Conservation (phyloP, 23 red algal species). For the Gracilariopsis chorda region DNA sequence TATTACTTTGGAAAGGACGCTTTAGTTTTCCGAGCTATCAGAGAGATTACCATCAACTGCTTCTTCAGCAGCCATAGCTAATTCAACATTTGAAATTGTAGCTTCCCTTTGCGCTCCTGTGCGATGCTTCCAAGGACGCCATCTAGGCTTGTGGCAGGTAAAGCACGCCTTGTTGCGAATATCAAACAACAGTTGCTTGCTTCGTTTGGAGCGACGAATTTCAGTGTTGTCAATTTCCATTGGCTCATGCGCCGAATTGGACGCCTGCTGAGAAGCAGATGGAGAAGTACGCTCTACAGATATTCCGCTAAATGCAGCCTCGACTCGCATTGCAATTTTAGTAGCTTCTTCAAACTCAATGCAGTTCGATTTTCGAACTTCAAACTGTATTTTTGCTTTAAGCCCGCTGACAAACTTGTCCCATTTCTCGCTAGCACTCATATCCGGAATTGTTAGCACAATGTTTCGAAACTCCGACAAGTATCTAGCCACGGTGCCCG, state of each 20-base stretch:
- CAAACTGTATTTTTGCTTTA: background rate
- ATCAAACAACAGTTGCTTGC: too few relatives aligned
- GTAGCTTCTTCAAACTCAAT: background rate
- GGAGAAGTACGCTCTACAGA: background rate
- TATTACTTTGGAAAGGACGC: background rate
- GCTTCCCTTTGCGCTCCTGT: background rate
- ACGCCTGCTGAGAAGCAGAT: background rate
- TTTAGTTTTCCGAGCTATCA: conserved; percentile 11
- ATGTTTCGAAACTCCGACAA: background rate
- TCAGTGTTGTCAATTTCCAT: background rate
- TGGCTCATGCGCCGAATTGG: background rate
- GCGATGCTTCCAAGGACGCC: background rate
- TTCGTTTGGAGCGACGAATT: background rate
- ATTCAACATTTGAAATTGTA: background rate
- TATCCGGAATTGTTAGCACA: background rate
- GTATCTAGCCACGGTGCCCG: background rate
- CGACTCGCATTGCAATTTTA: background rate
- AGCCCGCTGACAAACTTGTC: background rate
- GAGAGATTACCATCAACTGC: background rate
- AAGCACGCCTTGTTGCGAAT: background rate
- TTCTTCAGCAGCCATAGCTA: too few relatives aligned
- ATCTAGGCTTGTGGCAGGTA: conserved; percentile 11
- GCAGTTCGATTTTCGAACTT: conserved; percentile 1
- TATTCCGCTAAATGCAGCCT: background rate
- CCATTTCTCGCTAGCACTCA: background rate